Evolutionary conservation across 2,329 filamentous ascomycete genomes (phyloP), one percentile per base, ranked within the genome.

Genomic region (Aureobasidium sp.): DNA sequence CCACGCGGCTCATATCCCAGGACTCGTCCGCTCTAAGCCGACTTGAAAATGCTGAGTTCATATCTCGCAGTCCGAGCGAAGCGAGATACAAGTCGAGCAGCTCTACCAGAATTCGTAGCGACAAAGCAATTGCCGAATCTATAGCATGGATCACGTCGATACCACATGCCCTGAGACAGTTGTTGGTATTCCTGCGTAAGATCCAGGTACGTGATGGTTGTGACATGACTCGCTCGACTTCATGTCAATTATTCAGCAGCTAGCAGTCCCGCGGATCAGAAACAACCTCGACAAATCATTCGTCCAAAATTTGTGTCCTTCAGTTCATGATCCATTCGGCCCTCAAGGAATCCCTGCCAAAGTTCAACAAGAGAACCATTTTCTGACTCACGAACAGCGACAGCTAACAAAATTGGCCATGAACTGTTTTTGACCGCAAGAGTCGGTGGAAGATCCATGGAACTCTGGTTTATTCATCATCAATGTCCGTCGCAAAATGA

Each of bases 21-120:
- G 10, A 34, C 37, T 56, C 52, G 52, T 44, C 52, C 52, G 52
- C 37, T 20, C 52, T 56, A 41, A 44, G 27, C 52, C 52, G 51
- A 29, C 23, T n/a, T n/a, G 20, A 29, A 41, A 52, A 37, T 37
- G 34, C 9, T 26, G n/a, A 10, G 8, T 29, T 13, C 29, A 50
- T 7, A 23, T 12, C 10, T 50, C 29, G 17, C 9, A 34, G n/a
- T 20, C 47, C 17, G 42, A 46, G 23, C 23, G 42, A 27, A 23
- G 23, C 26, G 23, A 13, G 7, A 46, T 17, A 23, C 17, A n/a
- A 50, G 10, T n/a, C 29, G 3, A 34, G 5, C 15, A 32, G 27
- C 10, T 3, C 13, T 32, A 10, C 17, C 15, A 17, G 17, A 17
- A 0, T 12, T 17, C 34, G 3, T 12, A 4, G 17, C 5, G 3